Conservation (phyloP, 1,284 basidiomycete genomes). For the Veloboletus limbatus region DNA sequence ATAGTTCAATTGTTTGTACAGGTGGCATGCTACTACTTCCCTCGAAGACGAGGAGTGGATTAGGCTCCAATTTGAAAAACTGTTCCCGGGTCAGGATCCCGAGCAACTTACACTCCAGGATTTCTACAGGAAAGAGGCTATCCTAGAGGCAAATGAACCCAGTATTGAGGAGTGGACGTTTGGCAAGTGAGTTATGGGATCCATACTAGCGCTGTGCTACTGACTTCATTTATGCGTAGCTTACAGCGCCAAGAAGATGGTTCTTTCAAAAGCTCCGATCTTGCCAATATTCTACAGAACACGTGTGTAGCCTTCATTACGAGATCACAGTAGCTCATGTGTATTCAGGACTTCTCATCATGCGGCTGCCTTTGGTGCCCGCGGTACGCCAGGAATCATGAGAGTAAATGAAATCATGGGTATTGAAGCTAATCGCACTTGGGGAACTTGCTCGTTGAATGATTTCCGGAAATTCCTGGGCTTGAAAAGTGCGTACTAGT, state of each 20-base stretch:
- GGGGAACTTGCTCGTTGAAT: slow-evolving; percentile 83
- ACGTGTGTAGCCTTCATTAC: slow-evolving; percentile 46
- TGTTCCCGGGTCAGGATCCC: slow-evolving; percentile 54
- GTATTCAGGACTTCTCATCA: slow-evolving; percentile 61
- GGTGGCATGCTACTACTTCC: slow-evolving; percentile 79
- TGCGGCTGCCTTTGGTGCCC: slow-evolving; percentile 76
- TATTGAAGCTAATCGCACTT: slow-evolving; percentile 72
- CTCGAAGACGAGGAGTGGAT: slow-evolving; percentile 70
- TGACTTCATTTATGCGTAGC: slow-evolving; percentile 33
- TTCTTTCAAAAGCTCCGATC: slow-evolving; percentile 66
- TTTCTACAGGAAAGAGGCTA: slow-evolving; percentile 51
- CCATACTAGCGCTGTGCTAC: neutral
- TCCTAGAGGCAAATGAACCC: slow-evolving; percentile 40
- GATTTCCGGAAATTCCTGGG: slow-evolving; percentile 83
- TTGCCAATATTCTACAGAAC: slow-evolving; percentile 66
- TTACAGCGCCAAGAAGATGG: slow-evolving; percentile 60
- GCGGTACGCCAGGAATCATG: slow-evolving; percentile 73
- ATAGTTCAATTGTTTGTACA: slow-evolving; percentile 80
- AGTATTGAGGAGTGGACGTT: slow-evolving; percentile 67
- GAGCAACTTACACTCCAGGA: slow-evolving; percentile 56
- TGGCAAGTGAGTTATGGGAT: slow-evolving; percentile 43
- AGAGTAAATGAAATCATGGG: slow-evolving; percentile 80
- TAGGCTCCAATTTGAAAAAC: slow-evolving; percentile 40
- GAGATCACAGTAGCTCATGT: slow-evolving; percentile 1
- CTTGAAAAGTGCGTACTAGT: slow-evolving; percentile 55